Conservation (phyloP, 352 stramenopile species). For the Phytophthora pinifolia region DNA sequence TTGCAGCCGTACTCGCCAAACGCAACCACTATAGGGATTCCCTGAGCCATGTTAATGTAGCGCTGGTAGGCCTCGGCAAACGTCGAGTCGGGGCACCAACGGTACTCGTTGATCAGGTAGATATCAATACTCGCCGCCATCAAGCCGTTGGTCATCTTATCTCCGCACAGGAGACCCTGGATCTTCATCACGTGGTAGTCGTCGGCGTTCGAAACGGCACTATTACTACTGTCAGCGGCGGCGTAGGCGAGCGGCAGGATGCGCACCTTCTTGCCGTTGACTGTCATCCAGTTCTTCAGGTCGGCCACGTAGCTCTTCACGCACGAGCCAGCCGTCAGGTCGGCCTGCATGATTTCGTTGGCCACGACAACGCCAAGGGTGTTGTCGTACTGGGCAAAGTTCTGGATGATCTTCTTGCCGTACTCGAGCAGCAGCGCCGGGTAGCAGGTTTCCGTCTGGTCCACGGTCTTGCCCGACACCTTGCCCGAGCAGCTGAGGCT, state of each 20-base stretch:
- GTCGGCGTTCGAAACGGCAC: conserved; percentile 57
- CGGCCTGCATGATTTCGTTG: conserved; percentile 88
- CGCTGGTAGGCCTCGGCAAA: conserved; percentile 73
- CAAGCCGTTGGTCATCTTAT: conserved; percentile 80
- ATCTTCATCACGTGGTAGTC: conserved; percentile 84
- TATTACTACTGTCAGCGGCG: conserved; percentile 77
- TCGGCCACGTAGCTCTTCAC: conserved; percentile 85
- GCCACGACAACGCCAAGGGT: conserved; percentile 79
- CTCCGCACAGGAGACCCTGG: conserved; percentile 82
- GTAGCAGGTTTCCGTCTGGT: conserved; percentile 82
- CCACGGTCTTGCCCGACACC: conserved; percentile 47
- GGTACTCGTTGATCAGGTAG: conserved; percentile 90
- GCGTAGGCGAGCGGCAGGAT: conserved; percentile 81
- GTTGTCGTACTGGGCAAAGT: conserved; percentile 90
- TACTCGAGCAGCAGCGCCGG: conserved; percentile 82
- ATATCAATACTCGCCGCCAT: conserved; percentile 88
- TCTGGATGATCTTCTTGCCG: conserved; percentile 88
- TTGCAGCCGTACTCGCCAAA: conserved; percentile 87
- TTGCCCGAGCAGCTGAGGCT: conserved; percentile 53
- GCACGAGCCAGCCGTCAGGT: conserved; percentile 73
- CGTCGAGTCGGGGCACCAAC: conserved; percentile 73
- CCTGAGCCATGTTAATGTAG: conserved; percentile 70
- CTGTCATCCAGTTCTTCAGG: conserved; percentile 88
- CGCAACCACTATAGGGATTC: conserved; percentile 77
- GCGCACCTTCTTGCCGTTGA: conserved; percentile 83